phyloP scores from a whole-genome alignment of 768 basidiomycete genomes.

The Hygrocybe punicea region DNA sequence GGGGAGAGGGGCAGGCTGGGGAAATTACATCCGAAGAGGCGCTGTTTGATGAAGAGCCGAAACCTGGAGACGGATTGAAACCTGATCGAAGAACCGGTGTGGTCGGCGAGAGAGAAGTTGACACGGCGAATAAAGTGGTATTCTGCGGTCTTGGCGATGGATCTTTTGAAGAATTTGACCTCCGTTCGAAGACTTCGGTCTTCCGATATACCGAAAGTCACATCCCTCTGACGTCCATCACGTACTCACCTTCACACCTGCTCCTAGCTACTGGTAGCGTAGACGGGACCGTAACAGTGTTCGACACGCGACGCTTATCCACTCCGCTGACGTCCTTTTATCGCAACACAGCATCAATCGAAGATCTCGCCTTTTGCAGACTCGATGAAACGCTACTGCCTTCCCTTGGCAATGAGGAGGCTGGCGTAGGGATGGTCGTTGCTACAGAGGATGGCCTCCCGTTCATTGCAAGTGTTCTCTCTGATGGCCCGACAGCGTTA shows the following conservation, averaged over 20 bases:
- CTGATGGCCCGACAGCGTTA: slow-evolving; percentile 41
- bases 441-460: slow-evolving; percentile 61
- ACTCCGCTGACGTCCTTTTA: slow-evolving; percentile 41
- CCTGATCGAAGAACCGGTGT: background rate
- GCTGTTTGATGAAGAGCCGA: background rate
- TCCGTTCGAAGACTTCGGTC: slow-evolving; percentile 38
- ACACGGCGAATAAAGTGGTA: slow-evolving; percentile 45
- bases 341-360: slow-evolving; percentile 48
- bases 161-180: slow-evolving; percentile 53
- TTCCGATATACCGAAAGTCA: slow-evolving; percentile 18
- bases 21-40: slow-evolving; percentile 12
- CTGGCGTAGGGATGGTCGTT: slow-evolving; percentile 41
- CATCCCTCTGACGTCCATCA: slow-evolving; percentile 41
- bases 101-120: slow-evolving; percentile 38
- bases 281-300: slow-evolving; percentile 52
- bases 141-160: slow-evolving; percentile 58
- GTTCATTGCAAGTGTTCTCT: slow-evolving; percentile 45
- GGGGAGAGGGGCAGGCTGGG: slow-evolving; percentile 23
- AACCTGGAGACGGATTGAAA: slow-evolving; percentile 3
- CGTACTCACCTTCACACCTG: slow-evolving; percentile 38
- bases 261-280: slow-evolving; percentile 59
- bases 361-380: slow-evolving; percentile 42
- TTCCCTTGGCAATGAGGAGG: slow-evolving; percentile 6
- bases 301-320: slow-evolving; percentile 49
- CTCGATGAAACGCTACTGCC: background rate